Conservation (phyloP, 202 grass and related monocot genomes). For the Miscanthus sacchariflorus region DNA sequence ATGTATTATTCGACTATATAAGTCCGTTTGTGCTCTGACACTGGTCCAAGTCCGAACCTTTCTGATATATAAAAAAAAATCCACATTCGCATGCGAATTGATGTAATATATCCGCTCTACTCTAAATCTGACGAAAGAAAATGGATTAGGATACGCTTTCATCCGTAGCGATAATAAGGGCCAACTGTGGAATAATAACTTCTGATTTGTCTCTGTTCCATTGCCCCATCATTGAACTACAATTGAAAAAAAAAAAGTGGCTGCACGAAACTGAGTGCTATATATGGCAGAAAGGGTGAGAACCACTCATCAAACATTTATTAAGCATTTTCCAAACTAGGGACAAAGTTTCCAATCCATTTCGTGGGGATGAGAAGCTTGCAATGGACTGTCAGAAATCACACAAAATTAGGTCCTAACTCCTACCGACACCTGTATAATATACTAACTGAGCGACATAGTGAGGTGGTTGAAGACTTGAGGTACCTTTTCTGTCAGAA, state of each 20-base stretch:
- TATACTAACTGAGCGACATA: slow-evolving; percentile 32
- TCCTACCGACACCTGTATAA: slow-evolving; percentile 32
- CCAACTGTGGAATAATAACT: slow-evolving; percentile 24
- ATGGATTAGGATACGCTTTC: background rate
- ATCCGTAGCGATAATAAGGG: slow-evolving; percentile 2
- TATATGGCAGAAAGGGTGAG: slow-evolving; percentile 6
- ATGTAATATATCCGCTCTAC: no score
- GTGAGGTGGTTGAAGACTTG: slow-evolving; percentile 46
- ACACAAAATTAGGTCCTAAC: slow-evolving; percentile 10
- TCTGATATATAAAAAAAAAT: no score
- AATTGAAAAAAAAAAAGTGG: background rate
- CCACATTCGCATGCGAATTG: no score
- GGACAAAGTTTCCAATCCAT: slow-evolving; percentile 30
- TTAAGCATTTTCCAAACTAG: background rate
- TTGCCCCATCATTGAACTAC: slow-evolving; percentile 20
- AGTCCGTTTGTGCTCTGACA: no score
- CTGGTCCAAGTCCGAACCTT: no score
- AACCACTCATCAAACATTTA: background rate
- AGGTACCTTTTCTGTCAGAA: slow-evolving; percentile 33
- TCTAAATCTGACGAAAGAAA: no score
- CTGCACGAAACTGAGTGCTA: slow-evolving; percentile 36
- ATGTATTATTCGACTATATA: no score
- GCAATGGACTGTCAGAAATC: slow-evolving; percentile 24
- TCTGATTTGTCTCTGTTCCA: slow-evolving; percentile 16
- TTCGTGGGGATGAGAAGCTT: slow-evolving; percentile 27